Evolutionary conservation across 352 stramenopile genomes (phyloP).

Genomic region (Phytophthora quininea): DNA sequence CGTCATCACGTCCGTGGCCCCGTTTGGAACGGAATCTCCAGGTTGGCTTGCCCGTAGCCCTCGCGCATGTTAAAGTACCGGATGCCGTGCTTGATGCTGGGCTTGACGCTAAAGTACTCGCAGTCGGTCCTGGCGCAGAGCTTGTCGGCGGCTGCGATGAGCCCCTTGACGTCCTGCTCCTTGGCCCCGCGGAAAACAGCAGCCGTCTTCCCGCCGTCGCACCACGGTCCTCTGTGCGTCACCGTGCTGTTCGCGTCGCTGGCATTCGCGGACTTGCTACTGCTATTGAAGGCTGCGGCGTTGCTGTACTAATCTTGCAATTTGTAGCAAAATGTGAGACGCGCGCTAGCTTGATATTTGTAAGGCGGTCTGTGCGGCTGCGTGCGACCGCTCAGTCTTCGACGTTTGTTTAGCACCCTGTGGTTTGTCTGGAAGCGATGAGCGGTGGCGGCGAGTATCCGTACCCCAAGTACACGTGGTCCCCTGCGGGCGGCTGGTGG

Average conservation of each 20-base stretch:
- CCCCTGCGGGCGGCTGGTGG: constrained; percentile 86
- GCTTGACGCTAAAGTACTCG: constrained; percentile 61
- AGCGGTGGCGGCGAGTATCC: constrained; percentile 83
- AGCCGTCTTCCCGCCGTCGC: constrained; percentile 44
- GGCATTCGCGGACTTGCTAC: constrained; percentile 5
- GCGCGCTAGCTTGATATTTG: too few relatives aligned
- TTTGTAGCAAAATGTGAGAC: too few relatives aligned
- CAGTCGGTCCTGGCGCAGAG: constrained; percentile 51
- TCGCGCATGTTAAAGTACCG: constrained; percentile 72
- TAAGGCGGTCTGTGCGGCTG: too few relatives aligned
- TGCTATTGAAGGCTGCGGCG: constrained; percentile 3
- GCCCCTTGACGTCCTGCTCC: constrained; percentile 48
- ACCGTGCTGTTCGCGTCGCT: neutral
- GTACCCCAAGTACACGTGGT: constrained; percentile 90
- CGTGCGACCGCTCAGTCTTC: neutral
- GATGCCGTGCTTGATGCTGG: constrained; percentile 55
- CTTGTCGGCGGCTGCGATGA: constrained; percentile 46
- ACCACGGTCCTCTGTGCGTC: constrained; percentile 33
- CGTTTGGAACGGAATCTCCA: constrained; percentile 58
- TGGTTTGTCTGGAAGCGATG: constrained; percentile 37
- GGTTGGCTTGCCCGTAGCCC: constrained; percentile 42
- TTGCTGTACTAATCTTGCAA: too few relatives aligned
- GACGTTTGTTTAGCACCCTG: neutral
- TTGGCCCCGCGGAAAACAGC: constrained; percentile 55
- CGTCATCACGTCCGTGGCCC: constrained; percentile 50